Evolutionary conservation across 768 basidiomycete species (phyloP).

Genomic region (Podaxis mareebaensis): DNA sequence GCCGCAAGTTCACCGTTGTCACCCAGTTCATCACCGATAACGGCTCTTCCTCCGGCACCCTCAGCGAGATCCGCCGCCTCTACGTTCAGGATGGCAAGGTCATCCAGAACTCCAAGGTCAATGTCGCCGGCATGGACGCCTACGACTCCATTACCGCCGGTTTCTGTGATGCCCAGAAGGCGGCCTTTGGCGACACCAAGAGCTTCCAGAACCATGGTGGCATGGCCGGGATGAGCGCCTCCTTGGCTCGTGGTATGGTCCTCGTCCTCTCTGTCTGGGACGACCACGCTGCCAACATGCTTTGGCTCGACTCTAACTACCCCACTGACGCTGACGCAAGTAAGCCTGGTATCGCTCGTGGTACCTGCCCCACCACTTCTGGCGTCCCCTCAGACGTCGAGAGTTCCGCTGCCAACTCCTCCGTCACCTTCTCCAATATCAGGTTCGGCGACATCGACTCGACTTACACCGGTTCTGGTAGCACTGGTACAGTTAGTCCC

Average conservation of each 20-base stretch:
- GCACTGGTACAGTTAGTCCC: too few species aligned
- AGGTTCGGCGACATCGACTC: conserved; percentile 25
- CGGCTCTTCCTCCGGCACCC: conserved; percentile 35
- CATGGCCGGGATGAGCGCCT: conserved; percentile 31
- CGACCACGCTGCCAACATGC: conserved; percentile 55
- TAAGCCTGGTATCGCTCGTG: conserved; percentile 10
- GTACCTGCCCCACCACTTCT: conserved; percentile 23
- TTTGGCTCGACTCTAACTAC: conserved; percentile 58
- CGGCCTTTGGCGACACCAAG: conserved; percentile 33
- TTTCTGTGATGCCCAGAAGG: conserved; percentile 37
- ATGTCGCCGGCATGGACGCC: conserved; percentile 30
- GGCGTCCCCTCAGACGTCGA: conserved; percentile 22
- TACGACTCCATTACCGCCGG: conserved; percentile 37
- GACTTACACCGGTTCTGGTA: background rate
- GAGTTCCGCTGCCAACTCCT: conserved; percentile 15
- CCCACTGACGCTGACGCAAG: conserved; percentile 28
- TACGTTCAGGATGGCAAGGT: conserved; percentile 37
- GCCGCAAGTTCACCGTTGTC: conserved; percentile 20
- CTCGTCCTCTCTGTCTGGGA: conserved; percentile 55
- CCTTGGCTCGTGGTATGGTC: conserved; percentile 45
- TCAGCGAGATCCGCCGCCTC: conserved; percentile 17
- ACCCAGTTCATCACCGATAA: conserved; percentile 45
- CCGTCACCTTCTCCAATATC: conserved; percentile 28
- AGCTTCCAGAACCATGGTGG: conserved; percentile 34
- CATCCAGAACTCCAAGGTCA: conserved; percentile 35